Percentiles rank a stretch among this genome's conserved stretches.
Evolutionary conservation across 164 flowering plant genomes (phyloP).

Genomic region (Vitis riparia): DNA sequence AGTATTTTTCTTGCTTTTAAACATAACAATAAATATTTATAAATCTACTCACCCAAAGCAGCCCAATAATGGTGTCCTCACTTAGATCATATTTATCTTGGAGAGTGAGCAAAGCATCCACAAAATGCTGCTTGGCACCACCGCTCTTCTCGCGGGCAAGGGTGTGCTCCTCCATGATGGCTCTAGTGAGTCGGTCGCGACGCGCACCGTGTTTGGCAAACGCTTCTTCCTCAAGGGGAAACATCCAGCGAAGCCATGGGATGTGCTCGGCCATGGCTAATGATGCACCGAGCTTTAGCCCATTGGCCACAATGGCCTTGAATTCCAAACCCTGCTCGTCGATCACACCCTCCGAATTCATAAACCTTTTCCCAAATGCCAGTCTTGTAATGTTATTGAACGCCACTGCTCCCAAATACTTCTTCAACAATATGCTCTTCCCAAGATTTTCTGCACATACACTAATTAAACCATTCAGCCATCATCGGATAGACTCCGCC

Average conservation of each 20-base stretch:
- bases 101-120: slow-evolving; percentile 44
- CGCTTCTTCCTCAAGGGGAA: slow-evolving; percentile 38
- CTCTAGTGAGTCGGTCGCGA: slow-evolving; percentile 39
- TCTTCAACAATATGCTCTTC: slow-evolving; percentile 30
- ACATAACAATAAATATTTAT: too few species aligned
- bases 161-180: slow-evolving; percentile 52
- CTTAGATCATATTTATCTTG: slow-evolving; percentile 46
- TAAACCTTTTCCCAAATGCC: slow-evolving; percentile 47
- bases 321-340: slow-evolving; percentile 47
- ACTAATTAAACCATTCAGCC: background rate
- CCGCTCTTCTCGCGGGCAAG: slow-evolving; percentile 30
- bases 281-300: slow-evolving; percentile 36
- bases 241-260: slow-evolving; percentile 53
- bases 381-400: slow-evolving; percentile 52
- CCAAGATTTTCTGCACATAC: slow-evolving; percentile 22
- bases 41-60: slow-evolving; percentile 36
- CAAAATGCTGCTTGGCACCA: slow-evolving; percentile 43
- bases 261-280: slow-evolving; percentile 45
- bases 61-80: slow-evolving; percentile 46
- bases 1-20: too few species aligned
- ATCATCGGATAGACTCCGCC: too few species aligned
- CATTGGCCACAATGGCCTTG: slow-evolving; percentile 42
- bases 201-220: slow-evolving; percentile 43
- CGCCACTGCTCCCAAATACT: slow-evolving; percentile 44
- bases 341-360: slow-evolving; percentile 36